Evolutionary conservation across 306 rosid species (phyloP), one percentile per base, ranked within the genome.

Genomic region (Adenanthera pavonina): DNA sequence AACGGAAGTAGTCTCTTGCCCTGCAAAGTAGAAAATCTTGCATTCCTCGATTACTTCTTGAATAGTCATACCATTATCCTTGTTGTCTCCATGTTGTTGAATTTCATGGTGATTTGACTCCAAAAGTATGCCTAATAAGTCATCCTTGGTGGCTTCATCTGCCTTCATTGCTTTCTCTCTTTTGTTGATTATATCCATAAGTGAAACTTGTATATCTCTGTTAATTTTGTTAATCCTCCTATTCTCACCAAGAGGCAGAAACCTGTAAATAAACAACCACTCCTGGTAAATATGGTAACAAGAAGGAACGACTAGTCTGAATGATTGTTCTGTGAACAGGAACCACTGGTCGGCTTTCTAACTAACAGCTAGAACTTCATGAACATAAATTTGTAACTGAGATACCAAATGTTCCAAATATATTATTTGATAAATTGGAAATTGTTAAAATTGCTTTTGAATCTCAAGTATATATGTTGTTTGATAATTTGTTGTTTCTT

Each of bases 21-120:
- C n/a, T n/a, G n/a, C n/a, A n/a, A n/a, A n/a, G n/a, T n/a, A n/a
- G n/a, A n/a, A n/a, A n/a, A n/a, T n/a, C n/a, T n/a, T n/a, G n/a
- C n/a, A n/a, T n/a, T n/a, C n/a, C n/a, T n/a, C n/a, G n/a, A n/a
- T n/a, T n/a, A n/a, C n/a, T n/a, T n/a, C n/a, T n/a, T n/a, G n/a
- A n/a, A n/a, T 57, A 11, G 53, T 85, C 89, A 90, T 79, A 19
- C 94, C 90, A 51, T 44, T 64, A 4, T 80, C 76, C 68, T 86
- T 90, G 1, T 43, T 67, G 77, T 78, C 66, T 61, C 88, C 88
- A 6, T 86, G 76, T 66, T 86, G 81, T 65, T 51, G 15, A 30
- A 88, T 82, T 77, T 88, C 94, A 30, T 60, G 81, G 0, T 54
- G n/a, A n/a, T n/a, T n/a, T n/a, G n/a, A n/a, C n/a, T n/a, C n/a